These are phyloP conservation scores for Borealophlyctis nickersoniae DNA, from an alignment of 192 early-diverging fungal genomes.

Conservation along the genomic window DNA sequence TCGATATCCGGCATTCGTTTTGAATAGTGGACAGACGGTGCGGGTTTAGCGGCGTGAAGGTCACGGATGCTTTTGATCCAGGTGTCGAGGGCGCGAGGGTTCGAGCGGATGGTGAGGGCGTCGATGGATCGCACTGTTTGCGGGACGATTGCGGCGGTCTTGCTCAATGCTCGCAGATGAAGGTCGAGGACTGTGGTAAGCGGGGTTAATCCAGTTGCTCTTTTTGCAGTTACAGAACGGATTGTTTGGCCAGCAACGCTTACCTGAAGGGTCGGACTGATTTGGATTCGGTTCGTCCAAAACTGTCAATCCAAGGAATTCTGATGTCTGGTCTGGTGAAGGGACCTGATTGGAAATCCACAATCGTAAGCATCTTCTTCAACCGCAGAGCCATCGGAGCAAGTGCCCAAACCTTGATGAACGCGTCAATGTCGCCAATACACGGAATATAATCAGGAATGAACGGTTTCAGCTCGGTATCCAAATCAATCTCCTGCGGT, in stretches of 20 bases:
- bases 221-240: no score
- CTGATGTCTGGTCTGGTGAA: constrained; percentile 42
- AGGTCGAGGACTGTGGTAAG: constrained; percentile 51
- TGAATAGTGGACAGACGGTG: constrained; percentile 33
- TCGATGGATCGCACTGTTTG: constrained; percentile 40
- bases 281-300: constrained; percentile 49
- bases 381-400: not conserved
- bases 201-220: no score
- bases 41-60: constrained; percentile 47
- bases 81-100: constrained; percentile 40
- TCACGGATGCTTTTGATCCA: constrained; percentile 58
- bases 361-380: not conserved
- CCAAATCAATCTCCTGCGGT: constrained; percentile 54
- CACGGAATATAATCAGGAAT: constrained; percentile 60
- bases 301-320: constrained; percentile 44
- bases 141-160: constrained; percentile 31
- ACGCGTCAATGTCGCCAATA: constrained; percentile 65
- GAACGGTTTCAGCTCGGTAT: constrained; percentile 51
- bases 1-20: constrained; percentile 59
- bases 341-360: constrained; percentile 39
- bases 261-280: constrained; percentile 57
- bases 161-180: constrained; percentile 45
- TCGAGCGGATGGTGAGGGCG: constrained; percentile 13
- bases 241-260: no score
- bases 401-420: constrained; percentile 47